Evolutionary conservation across 2,329 filamentous ascomycete species (phyloP), one percentile per base, ranked within the genome.

Genomic region (Huntiella savannae): DNA sequence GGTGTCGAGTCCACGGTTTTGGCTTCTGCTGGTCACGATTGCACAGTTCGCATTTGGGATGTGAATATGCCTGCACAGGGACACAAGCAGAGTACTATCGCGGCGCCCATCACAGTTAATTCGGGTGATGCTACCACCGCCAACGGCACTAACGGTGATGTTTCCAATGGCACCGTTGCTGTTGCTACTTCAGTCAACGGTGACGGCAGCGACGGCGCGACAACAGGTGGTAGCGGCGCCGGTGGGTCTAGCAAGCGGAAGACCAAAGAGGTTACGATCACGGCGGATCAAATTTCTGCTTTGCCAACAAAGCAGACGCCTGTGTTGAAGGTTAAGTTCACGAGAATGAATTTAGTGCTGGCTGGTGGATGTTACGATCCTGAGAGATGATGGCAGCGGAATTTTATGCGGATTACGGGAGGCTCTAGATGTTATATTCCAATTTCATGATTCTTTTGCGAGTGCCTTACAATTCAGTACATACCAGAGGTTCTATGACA

Each of bases 271-370:
- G 83, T 86, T 3, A 83, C 84, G 55, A 81, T 94, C 39, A 87
- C 81, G 0, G 79, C 86, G 0, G 91, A 98, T 57, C 91, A 96
- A 63, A 92, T 98, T 63, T 85, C 77, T 52, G 87, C 84, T 1
- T 96, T 95, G 58, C 79, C 85, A 1, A 96, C 91, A 3, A 98
- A 98, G 72, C 94, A 93, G 64, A 88, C 82, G 12, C 87, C 88
- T 0, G 83, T 96, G 8, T 83, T 92, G 62, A 91, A 88, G 63
- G 87, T 93, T 46, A 76, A 81, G 56, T 95, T 95, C 56, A 96
- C 91, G 3, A 71, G 85, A 50, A 95, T 94, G 84, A 98, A 98
- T 59, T 62, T 96, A 53, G 80, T 95, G 10, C 69, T 96, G 51
- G 86, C 86, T 16, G 85, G 82, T 40, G 85, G 87, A 17, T 78